phyloP scores from a whole-genome alignment of 1,284 basidiomycete genomes.

The Naganishia cerealis region DNA sequence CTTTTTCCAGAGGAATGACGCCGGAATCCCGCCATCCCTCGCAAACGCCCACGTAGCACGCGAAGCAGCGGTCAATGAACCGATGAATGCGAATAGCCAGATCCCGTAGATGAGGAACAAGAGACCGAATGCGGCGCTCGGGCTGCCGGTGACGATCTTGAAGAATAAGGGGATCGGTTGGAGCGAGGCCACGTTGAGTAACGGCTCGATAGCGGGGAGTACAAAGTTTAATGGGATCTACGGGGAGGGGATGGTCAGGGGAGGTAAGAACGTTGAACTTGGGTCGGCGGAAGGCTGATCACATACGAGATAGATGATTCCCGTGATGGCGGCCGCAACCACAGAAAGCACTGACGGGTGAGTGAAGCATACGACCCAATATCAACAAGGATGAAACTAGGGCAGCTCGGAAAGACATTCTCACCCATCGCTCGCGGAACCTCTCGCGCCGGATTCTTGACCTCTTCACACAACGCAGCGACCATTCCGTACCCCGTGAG shows the following conservation, averaged over 20 bases:
- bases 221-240: constrained; percentile 57
- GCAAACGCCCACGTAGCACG: constrained; percentile 56
- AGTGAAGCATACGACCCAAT: constrained; percentile 31
- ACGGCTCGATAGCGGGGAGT: constrained; percentile 52
- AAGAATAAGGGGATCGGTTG: constrained; percentile 57
- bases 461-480: constrained; percentile 53
- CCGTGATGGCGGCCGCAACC: constrained; percentile 55
- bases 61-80: constrained; percentile 55
- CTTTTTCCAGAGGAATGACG: constrained; percentile 48
- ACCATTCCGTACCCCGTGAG: constrained; percentile 54
- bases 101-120: constrained; percentile 57
- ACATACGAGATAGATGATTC: constrained; percentile 52
- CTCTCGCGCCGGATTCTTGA: constrained; percentile 51
- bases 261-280: background rate
- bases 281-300: background rate
- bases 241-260: background rate
- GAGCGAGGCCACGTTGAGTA: constrained; percentile 52
- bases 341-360: constrained; percentile 49
- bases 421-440: constrained; percentile 53
- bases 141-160: constrained; percentile 53
- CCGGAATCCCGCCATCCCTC: constrained; percentile 56
- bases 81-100: constrained; percentile 56
- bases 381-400: constrained; percentile 9
- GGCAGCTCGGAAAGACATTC: background rate
- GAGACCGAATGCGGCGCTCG: constrained; percentile 55